Percentiles rank a stretch among this genome's conserved stretches.
These are phyloP conservation scores for Tilletiaria anomala DNA, from an alignment of 1,284 basidiomycete species.

Conservation along the genomic window DNA sequence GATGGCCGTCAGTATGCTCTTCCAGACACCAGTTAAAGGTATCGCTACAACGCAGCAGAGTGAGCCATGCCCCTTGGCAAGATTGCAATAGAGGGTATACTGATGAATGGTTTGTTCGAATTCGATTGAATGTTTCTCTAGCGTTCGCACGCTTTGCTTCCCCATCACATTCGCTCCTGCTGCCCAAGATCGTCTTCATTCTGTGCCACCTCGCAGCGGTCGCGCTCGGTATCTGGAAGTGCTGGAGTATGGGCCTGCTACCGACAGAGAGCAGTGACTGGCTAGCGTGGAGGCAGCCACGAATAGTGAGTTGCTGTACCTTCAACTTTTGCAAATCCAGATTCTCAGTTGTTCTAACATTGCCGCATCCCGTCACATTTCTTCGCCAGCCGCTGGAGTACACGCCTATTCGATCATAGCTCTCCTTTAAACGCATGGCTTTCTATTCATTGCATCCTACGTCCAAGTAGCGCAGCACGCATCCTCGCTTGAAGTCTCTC, in stretches of 20 bases:
- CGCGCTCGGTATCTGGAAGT: slow-evolving; percentile 32
- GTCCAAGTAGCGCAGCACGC: too few relatives aligned
- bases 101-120: too few relatives aligned
- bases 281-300: slow-evolving; percentile 31
- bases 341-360: too few relatives aligned
- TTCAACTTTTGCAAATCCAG: too few relatives aligned
- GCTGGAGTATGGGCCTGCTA: slow-evolving; percentile 36
- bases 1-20: slow-evolving; percentile 37
- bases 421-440: too few relatives aligned
- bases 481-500: too few relatives aligned
- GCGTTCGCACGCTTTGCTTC: slow-evolving; percentile 25
- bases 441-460: too few relatives aligned
- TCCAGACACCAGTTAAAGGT: slow-evolving; percentile 23
- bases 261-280: slow-evolving; percentile 38
- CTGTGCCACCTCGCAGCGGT: slow-evolving; percentile 24
- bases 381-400: too few relatives aligned
- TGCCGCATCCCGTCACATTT: too few relatives aligned
- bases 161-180: slow-evolving; percentile 18
- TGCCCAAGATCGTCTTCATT: slow-evolving; percentile 25
- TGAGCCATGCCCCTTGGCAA: too few relatives aligned
- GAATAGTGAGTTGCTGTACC: slow-evolving; percentile 15
- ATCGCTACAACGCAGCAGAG: neutral
- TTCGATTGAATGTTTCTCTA: neutral
- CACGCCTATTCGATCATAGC: too few relatives aligned
- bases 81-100: too few relatives aligned